phyloP scores from a whole-genome alignment of 2,329 filamentous ascomycete species.

The Curvularia verruculosa region DNA sequence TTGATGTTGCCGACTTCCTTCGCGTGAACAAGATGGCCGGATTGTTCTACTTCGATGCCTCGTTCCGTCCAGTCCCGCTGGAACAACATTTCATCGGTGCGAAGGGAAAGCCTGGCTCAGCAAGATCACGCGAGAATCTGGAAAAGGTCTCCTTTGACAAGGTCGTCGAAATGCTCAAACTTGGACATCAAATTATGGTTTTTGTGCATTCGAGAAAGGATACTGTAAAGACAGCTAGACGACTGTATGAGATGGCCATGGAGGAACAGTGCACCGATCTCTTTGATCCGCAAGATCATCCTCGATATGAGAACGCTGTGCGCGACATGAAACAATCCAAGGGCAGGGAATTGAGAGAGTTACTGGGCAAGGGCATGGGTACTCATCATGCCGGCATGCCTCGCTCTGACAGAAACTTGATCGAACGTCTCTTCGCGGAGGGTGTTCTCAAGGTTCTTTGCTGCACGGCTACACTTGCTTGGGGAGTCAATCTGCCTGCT shows the following conservation, averaged over 20 bases:
- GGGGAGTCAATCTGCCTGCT: conserved; percentile 98
- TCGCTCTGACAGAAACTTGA: conserved; percentile 90
- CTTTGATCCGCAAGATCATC: conserved; percentile 80
- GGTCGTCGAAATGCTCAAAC: conserved; percentile 87
- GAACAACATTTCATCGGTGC: conserved; percentile 98
- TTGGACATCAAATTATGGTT: conserved; percentile 97
- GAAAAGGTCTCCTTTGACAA: conserved; percentile 91
- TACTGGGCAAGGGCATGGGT: conserved; percentile 88
- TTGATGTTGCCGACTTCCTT: conserved; percentile 95
- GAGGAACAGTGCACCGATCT: conserved; percentile 81
- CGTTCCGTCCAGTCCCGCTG: conserved; percentile 92
- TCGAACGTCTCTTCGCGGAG: conserved; percentile 88
- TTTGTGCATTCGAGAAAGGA: conserved; percentile 98
- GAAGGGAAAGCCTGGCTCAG: conserved; percentile 84
- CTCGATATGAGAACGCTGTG: conserved; percentile 78
- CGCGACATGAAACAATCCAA: conserved; percentile 85
- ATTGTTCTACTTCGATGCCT: conserved; percentile 95
- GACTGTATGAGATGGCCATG: conserved; percentile 82
- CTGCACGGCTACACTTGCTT: conserved; percentile 96
- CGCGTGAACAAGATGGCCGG: conserved; percentile 93
- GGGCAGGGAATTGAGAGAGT: conserved; percentile 84
- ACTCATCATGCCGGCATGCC: conserved; percentile 98
- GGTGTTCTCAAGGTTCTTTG: conserved; percentile 96
- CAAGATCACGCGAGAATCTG: conserved; percentile 84
- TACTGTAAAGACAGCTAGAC: conserved; percentile 85